Conservation (phyloP, 129 eudicot species). For the Chrysanthemum makinoi region DNA sequence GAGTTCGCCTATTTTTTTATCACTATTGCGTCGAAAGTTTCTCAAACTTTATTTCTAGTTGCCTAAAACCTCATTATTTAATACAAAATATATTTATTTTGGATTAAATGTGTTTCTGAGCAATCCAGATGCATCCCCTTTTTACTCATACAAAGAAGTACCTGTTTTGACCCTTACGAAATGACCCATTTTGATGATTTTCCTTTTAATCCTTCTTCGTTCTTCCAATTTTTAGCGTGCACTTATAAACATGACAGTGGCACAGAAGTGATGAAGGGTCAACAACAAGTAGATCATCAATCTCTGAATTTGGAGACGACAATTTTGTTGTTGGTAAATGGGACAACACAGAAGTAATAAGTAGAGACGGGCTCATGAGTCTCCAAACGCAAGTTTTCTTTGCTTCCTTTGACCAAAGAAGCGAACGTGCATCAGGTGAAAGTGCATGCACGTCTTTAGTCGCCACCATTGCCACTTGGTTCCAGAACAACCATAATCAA, state of each 20-base stretch:
- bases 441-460: conserved; percentile 64
- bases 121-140: no score
- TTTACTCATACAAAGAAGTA: no score
- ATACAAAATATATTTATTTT: no score
- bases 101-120: no score
- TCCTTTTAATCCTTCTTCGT: neutral
- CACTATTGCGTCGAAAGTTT: no score
- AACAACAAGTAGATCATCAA: conserved; percentile 36
- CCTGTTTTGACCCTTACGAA: no score
- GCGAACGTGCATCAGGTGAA: conserved; percentile 52
- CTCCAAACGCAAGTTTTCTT: conserved; percentile 50
- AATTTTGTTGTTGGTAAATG: conserved; percentile 52
- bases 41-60: no score
- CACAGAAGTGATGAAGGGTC: conserved; percentile 38
- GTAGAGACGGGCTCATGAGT: conserved; percentile 54
- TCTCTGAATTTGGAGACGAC: conserved; percentile 58
- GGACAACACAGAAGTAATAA: conserved; percentile 47
- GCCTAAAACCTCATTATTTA: no score
- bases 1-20: neutral
- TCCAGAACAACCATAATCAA: conserved; percentile 38
- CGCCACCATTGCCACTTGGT: conserved; percentile 54
- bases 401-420: conserved; percentile 62
- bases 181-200: no score
- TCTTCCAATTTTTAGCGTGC: neutral
- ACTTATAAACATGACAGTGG: conserved; percentile 21